These are phyloP conservation scores for Aspergillus sp. DNA, from an alignment of 2,329 filamentous ascomycete species.

Conservation along the genomic window DNA sequence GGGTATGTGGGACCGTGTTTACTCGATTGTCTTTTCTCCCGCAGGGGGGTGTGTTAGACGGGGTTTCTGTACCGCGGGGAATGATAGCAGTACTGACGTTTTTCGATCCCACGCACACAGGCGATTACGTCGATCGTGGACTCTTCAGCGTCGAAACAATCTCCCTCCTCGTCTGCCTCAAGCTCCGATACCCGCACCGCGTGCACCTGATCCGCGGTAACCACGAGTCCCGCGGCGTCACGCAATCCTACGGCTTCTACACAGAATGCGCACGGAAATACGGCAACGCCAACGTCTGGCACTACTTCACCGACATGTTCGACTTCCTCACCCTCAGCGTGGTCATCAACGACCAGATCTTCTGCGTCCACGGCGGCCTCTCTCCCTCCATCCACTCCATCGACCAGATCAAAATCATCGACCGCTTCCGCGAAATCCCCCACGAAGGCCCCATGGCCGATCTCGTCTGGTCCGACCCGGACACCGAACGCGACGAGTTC, in stretches of 20 bases:
- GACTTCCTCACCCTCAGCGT: constrained; percentile 96
- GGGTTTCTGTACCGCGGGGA: no score
- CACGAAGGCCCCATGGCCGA: constrained; percentile 99
- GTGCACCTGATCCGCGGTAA: constrained; percentile 97
- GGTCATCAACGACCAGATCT: constrained; percentile 98
- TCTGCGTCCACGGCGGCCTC: constrained; percentile 93
- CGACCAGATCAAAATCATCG: constrained; percentile 99
- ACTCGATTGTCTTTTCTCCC: not conserved
- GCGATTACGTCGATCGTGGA: constrained; percentile 96
- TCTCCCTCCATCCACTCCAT: constrained; percentile 94
- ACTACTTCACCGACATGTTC: constrained; percentile 99
- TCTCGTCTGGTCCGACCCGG: constrained; percentile 96
- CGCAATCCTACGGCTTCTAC: constrained; percentile 98
- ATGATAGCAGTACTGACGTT: not conserved
- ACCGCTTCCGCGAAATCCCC: constrained; percentile 96
- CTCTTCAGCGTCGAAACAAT: constrained; percentile 99
- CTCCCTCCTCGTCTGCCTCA: constrained; percentile 93
- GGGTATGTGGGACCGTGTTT: constrained; percentile 54
- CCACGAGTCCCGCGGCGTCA: constrained; percentile 95
- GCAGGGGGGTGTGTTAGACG: no score
- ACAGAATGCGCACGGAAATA: constrained; percentile 98
- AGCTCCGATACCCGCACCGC: constrained; percentile 92
- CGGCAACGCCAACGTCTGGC: constrained; percentile 97
- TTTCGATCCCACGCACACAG: constrained; percentile 47
- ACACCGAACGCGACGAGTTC: constrained; percentile 97